These are phyloP conservation scores for Aspergillus costaricaensis DNA, from an alignment of 2,329 filamentous ascomycete genomes.

Conservation along the genomic window DNA sequence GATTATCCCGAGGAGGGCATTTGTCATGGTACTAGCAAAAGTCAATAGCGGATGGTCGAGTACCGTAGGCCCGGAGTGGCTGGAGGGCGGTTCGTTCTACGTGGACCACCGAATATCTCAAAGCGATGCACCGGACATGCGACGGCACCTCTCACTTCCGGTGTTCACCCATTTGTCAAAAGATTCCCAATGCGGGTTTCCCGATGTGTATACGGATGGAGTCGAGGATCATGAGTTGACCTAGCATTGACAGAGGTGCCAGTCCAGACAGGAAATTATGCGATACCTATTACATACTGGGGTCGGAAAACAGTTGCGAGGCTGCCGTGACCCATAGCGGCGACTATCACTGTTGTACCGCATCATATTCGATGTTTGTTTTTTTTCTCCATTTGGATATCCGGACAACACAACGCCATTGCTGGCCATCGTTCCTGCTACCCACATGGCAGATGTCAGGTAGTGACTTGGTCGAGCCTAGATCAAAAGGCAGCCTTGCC, in stretches of 20 bases:
- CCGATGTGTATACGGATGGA: neutral
- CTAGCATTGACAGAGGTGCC: neutral
- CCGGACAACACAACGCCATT: constrained; percentile 1
- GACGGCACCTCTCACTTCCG: neutral
- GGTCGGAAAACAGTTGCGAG: constrained; percentile 11
- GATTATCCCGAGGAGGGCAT: neutral
- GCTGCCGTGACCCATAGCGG: neutral
- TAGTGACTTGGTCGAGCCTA: constrained; percentile 2
- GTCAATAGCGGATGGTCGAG: neutral
- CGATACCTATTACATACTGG: neutral
- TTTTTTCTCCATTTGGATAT: neutral
- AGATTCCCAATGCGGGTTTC: neutral
- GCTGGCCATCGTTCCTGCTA: constrained; percentile 2
- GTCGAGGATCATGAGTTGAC: neutral
- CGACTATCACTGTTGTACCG: neutral
- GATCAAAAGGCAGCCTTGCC: constrained; percentile 3
- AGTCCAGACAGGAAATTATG: neutral
- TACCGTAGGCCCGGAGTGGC: neutral
- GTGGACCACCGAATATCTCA: neutral
- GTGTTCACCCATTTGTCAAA: neutral
- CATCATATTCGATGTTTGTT: neutral
- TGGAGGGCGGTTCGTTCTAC: neutral
- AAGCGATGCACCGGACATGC: constrained; percentile 2
- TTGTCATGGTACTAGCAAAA: neutral
- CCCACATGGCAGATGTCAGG: constrained; percentile 6